A percentile compares a stretch with the other conserved stretches of the same genome.
These are phyloP conservation scores for Aspergillus pseudoterreus DNA, from an alignment of 2,329 filamentous ascomycete genomes.

Conservation along the genomic window DNA sequence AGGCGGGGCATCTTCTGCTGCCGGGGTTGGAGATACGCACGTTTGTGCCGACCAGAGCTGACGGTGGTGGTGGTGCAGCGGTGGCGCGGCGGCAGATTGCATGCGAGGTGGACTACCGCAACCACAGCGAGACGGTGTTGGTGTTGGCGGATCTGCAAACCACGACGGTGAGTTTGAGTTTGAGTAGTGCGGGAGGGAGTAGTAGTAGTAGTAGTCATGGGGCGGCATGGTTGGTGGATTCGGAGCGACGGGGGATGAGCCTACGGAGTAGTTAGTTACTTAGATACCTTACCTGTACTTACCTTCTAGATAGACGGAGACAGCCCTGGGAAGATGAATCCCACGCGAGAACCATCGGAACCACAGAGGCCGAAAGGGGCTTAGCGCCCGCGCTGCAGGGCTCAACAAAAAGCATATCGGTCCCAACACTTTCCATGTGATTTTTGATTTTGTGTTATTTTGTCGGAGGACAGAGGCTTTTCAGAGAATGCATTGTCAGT, in stretches of 20 bases:
- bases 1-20: slow-evolving; percentile 71
- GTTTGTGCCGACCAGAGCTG: slow-evolving; percentile 42
- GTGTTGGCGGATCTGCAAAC: slow-evolving; percentile 68
- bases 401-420: background rate
- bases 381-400: background rate
- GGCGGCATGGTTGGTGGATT: slow-evolving; percentile 64
- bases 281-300: too few relatives aligned
- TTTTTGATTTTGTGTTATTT: too few relatives aligned
- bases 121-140: slow-evolving; percentile 70
- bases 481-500: too few relatives aligned
- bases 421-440: background rate
- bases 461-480: too few relatives aligned
- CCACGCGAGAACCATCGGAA: background rate
- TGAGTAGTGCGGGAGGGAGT: slow-evolving; percentile 51
- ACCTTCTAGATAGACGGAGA: background rate
- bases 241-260: slow-evolving; percentile 40
- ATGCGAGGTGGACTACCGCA: slow-evolving; percentile 77
- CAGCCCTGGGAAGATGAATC: background rate
- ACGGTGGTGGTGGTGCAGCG: slow-evolving; percentile 12
- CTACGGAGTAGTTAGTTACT: too few relatives aligned
- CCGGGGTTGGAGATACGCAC: slow-evolving; percentile 73
- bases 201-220: slow-evolving; percentile 40
- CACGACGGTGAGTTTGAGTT: slow-evolving; percentile 70
- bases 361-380: background rate
- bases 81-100: slow-evolving; percentile 40